These are phyloP conservation scores for Fonsecaea pugnacius DNA, from an alignment of 2,329 filamentous ascomycete species.

Conservation along the genomic window DNA sequence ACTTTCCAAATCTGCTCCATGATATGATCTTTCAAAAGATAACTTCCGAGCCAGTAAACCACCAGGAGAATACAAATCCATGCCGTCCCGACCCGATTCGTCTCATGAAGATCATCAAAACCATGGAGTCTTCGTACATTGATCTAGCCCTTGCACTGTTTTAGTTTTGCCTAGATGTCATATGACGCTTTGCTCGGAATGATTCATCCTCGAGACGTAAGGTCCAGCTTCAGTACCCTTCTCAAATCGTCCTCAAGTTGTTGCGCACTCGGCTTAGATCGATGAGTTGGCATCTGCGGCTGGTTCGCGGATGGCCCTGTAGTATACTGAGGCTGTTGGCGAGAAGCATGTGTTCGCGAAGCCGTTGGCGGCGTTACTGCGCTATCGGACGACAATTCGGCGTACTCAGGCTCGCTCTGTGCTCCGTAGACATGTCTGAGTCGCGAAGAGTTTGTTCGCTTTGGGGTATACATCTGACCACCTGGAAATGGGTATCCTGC, in stretches of 20 bases:
- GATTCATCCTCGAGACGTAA: conserved; percentile 31
- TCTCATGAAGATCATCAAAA: conserved; percentile 4
- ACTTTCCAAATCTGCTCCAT: conserved; percentile 25
- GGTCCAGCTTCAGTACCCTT: conserved; percentile 51
- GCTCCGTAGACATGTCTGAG: conserved; percentile 32
- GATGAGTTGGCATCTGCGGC: conserved; percentile 33
- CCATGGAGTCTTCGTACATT: conserved; percentile 6
- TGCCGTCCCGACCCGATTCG: conserved; percentile 3
- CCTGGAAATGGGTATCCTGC: conserved; percentile 24
- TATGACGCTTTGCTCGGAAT: neutral
- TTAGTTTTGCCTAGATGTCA: conserved; percentile 7
- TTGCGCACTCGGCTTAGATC: conserved; percentile 46
- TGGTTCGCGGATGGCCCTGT: conserved; percentile 29
- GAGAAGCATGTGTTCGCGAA: conserved; percentile 26
- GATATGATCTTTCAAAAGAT: conserved; percentile 12
- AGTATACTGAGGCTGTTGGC: conserved; percentile 21
- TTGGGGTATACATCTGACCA: conserved; percentile 25
- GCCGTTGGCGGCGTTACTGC: conserved; percentile 31
- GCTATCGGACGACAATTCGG: conserved; percentile 34
- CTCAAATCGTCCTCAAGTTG: conserved; percentile 55
- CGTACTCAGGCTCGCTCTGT: conserved; percentile 32
- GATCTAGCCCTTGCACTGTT: neutral
- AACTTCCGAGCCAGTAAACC: conserved; percentile 8
- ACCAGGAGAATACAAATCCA: neutral
- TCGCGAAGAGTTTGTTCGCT: conserved; percentile 31